These are phyloP conservation scores for Aquilaria yunnanensis DNA, from an alignment of 345 rosid species.

Conservation along the genomic window DNA sequence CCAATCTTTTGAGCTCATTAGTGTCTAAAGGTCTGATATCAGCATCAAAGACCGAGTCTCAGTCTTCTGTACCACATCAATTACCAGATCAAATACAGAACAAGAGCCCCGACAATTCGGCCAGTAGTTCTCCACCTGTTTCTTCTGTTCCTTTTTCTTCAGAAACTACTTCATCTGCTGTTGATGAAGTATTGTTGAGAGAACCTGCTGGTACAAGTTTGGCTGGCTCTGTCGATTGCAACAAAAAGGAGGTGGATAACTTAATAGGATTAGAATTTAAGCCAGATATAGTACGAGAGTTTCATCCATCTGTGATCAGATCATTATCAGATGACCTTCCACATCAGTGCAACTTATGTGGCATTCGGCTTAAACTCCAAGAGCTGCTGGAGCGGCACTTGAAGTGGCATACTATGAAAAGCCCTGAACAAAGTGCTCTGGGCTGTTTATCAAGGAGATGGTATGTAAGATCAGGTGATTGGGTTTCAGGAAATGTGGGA, in stretches of 20 bases:
- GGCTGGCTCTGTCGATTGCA: conserved; percentile 19
- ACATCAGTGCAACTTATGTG: conserved; percentile 70
- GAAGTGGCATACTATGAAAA: conserved; percentile 62
- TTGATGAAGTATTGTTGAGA: conserved; percentile 29
- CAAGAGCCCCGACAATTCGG: conserved; percentile 28
- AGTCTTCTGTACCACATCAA: conserved; percentile 27
- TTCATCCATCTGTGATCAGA: conserved; percentile 65
- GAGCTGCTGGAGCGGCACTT: conserved; percentile 67
- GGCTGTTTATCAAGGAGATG: conserved; percentile 47
- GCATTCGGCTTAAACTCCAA: conserved; percentile 58
- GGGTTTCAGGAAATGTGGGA: conserved; percentile 52
- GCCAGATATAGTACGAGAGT: conserved; percentile 65
- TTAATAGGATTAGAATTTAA: conserved; percentile 73
- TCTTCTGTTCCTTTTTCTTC: conserved; percentile 37
- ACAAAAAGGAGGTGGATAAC: conserved; percentile 24
- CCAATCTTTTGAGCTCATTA: conserved; percentile 82
- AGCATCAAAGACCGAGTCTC: conserved; percentile 48
- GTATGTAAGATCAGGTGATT: conserved; percentile 55
- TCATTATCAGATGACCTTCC: conserved; percentile 60
- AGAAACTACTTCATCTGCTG: conserved; percentile 24
- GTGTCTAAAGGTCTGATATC: conserved; percentile 91
- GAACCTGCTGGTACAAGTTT: conserved; percentile 31
- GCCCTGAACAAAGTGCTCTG: conserved; percentile 26
- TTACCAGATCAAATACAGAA: conserved; percentile 26
- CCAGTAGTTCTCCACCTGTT: conserved; percentile 21